These are phyloP conservation scores for Ganoderma lucidum DNA, from an alignment of 1,284 basidiomycete species.

Conservation along the genomic window DNA sequence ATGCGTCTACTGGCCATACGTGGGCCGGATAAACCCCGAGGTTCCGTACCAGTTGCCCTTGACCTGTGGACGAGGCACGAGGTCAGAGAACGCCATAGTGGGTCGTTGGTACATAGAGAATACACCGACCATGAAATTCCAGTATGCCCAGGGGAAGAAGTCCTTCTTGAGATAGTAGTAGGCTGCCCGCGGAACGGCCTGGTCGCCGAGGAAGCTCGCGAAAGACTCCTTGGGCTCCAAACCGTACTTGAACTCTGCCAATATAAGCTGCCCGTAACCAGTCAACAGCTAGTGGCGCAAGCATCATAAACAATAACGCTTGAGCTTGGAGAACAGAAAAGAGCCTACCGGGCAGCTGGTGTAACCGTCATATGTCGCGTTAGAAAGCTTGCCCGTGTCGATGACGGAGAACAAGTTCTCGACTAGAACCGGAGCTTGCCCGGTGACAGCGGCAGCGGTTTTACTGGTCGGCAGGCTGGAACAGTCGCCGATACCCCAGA, in stretches of 20 bases:
- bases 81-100: constrained; percentile 13
- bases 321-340: not conserved
- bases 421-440: constrained; percentile 91
- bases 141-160: constrained; percentile 91
- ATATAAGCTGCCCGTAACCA: constrained; percentile 86
- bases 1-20: constrained; percentile 35
- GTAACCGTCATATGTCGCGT: constrained; percentile 84
- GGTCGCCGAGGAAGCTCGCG: constrained; percentile 69
- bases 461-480: constrained; percentile 94
- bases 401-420: constrained; percentile 87
- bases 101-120: not conserved
- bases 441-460: constrained; percentile 94
- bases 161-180: constrained; percentile 97
- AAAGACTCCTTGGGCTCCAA: constrained; percentile 90
- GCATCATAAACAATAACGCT: constrained; percentile 12
- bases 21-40: constrained; percentile 59
- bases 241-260: constrained; percentile 93
- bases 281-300: constrained; percentile 68
- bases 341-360: constrained; percentile 80
- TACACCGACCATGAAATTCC: constrained; percentile 69
- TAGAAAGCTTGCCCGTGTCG: constrained; percentile 73
- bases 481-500: constrained; percentile 93
- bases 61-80: constrained; percentile 47
- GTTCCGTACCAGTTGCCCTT: constrained; percentile 76
- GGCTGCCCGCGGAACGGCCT: constrained; percentile 71